Conservation (phyloP, 495 filamentous ascomycete species). For the Barbatosphaeria neglecta region DNA sequence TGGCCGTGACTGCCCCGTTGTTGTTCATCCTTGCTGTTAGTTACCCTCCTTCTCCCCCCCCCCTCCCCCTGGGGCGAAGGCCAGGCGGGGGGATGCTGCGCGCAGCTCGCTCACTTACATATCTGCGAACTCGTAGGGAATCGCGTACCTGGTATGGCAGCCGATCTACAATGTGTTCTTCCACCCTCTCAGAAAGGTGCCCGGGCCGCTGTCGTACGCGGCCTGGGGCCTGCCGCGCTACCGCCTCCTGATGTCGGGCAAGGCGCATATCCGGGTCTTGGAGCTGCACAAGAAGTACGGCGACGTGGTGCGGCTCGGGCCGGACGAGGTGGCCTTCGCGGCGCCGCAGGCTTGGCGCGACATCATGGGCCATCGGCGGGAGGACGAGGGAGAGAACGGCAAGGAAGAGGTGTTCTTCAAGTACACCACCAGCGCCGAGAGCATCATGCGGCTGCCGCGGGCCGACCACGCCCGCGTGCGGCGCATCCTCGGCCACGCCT, state of each 20-base stretch:
- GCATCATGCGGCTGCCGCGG: slow-evolving; percentile 12
- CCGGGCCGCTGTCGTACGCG: slow-evolving; percentile 32
- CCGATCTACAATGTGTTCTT: slow-evolving; percentile 36
- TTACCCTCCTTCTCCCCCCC: too few relatives aligned
- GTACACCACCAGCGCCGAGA: background rate
- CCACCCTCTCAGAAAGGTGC: slow-evolving; percentile 37
- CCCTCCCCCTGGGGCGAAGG: too few relatives aligned
- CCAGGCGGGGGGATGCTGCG: background rate
- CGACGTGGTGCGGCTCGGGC: slow-evolving; percentile 38
- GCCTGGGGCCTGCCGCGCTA: slow-evolving; percentile 22
- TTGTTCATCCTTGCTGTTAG: background rate
- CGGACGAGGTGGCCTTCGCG: slow-evolving; percentile 41
- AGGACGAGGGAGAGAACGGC: slow-evolving; percentile 11
- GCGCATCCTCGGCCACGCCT: slow-evolving; percentile 32
- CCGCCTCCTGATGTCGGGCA: slow-evolving; percentile 1
- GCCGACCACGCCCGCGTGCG: slow-evolving; percentile 24
- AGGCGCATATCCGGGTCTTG: slow-evolving; percentile 1
- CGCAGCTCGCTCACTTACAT: background rate
- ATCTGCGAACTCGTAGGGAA: background rate
- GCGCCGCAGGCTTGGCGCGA: slow-evolving; percentile 39
- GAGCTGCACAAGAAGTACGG: slow-evolving; percentile 35
- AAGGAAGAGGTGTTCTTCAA: slow-evolving; percentile 21
- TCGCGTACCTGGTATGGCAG: background rate
- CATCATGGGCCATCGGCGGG: slow-evolving; percentile 35
- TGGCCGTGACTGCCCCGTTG: background rate